Percentiles rank a stretch among this genome's conserved stretches.
phyloP scores from a whole-genome alignment of 495 filamentous ascomycete species.

The Trichocladium antarcticum region DNA sequence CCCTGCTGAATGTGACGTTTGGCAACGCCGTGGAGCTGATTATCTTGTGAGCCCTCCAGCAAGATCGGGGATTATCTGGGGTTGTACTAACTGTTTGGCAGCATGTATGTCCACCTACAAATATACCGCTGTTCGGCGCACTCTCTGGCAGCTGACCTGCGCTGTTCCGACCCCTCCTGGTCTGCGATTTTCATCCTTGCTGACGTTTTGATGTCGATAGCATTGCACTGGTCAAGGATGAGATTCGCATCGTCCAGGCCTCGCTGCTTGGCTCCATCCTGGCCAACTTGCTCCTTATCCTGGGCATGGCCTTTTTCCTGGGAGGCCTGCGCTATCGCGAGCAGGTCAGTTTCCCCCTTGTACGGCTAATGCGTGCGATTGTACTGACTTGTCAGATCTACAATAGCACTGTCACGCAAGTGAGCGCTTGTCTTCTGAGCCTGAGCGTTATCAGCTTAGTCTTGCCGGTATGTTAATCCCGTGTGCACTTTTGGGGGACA shows the following conservation, averaged over 20 bases:
- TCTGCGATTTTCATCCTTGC: neutral
- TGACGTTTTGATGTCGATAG: conserved; percentile 24
- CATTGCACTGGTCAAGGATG: conserved; percentile 57
- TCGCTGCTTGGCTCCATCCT: conserved; percentile 81
- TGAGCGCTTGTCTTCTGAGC: conserved; percentile 83
- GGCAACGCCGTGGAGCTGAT: conserved; percentile 86
- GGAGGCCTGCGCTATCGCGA: conserved; percentile 78
- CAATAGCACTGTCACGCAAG: conserved; percentile 85
- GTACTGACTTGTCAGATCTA: conserved; percentile 53
- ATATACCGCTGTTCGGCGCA: neutral
- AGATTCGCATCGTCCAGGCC: conserved; percentile 81
- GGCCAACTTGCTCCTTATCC: conserved; percentile 72
- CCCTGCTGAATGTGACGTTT: conserved; percentile 77
- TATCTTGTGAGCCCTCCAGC: conserved; percentile 41
- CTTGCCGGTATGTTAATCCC: conserved; percentile 17
- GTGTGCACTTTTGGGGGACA: neutral
- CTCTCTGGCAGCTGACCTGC: neutral
- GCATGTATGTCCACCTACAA: conserved; percentile 25
- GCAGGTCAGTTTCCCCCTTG: conserved; percentile 9
- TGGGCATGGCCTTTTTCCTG: conserved; percentile 80
- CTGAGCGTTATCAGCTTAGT: conserved; percentile 70
- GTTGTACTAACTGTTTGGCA: neutral
- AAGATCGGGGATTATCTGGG: too few relatives aligned
- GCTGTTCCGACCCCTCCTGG: too few relatives aligned
- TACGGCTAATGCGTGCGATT: too few relatives aligned